These are phyloP conservation scores for Verticillium tricorpus DNA, from an alignment of 2,329 filamentous ascomycete species.

Conservation along the genomic window DNA sequence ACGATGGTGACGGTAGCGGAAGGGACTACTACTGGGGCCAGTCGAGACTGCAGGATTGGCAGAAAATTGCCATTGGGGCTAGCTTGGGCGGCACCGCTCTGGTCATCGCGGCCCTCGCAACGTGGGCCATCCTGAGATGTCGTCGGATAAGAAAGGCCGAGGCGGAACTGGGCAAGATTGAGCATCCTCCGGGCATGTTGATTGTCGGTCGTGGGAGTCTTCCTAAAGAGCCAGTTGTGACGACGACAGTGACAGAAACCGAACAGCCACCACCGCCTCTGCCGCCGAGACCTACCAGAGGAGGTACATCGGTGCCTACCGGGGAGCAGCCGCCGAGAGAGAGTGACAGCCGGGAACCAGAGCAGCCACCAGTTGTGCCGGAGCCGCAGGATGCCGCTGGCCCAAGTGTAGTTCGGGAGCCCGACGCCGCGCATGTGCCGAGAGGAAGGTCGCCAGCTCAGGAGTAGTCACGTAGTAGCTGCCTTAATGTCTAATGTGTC, in stretches of 20 bases:
- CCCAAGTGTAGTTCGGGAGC: background rate
- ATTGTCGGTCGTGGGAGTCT: background rate
- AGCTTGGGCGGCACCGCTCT: background rate
- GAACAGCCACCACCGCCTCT: background rate
- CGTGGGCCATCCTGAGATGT: conserved; percentile 6
- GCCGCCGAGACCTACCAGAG: background rate
- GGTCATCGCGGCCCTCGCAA: background rate
- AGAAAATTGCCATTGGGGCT: background rate
- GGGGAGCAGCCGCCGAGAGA: background rate
- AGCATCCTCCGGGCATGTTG: background rate
- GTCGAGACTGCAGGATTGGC: background rate
- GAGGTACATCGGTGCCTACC: background rate
- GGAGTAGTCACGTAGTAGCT: background rate
- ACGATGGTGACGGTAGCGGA: background rate
- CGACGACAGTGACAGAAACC: background rate
- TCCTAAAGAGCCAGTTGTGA: background rate
- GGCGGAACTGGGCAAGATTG: background rate
- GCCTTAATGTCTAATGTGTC: background rate
- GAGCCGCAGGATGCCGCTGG: background rate
- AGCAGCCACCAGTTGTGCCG: background rate
- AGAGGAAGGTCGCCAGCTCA: background rate
- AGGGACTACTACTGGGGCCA: background rate
- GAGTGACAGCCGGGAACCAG: background rate
- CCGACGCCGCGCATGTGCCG: background rate
- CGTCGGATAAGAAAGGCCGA: conserved; percentile 3